Evolutionary conservation across 495 filamentous ascomycete genomes (phyloP), one percentile per base, ranked within the genome.

Genomic region (Penicillium verhagenii): DNA sequence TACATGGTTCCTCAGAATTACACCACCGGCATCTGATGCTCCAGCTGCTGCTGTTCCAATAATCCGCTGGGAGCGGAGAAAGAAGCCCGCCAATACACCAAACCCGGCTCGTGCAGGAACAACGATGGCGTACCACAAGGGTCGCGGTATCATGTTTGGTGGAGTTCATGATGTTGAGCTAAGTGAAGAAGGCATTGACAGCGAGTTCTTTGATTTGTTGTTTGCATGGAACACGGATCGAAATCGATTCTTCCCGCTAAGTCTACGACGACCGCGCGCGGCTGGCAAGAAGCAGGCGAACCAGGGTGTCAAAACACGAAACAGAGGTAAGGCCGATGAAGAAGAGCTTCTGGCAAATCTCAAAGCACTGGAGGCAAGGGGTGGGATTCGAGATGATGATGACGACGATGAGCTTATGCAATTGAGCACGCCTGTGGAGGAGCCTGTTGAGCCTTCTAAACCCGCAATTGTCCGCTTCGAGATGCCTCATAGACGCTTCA

Each of bases 131-230:
- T 87, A 86, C 64, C 94, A 97, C 68, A 92, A 91, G 69, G 92
- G 94, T 1, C 83, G 94, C 54, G 94, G 94, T 2, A 91, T 98
- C 54, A 72, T 87, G 68, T 98, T 98, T 62, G 94, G 94, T 35
- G 94, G 94, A 51, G 94, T 98, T 6, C 89, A 96, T 54, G 94
- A 97, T 62, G 87, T 96, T 1, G 92, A 96, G 64, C 81, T 96
- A 64, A 95, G 81, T 57, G 94, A 98, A 64, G 94, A 98, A 71
- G 91, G 89, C 10, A 92, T 98, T 35, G 91, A 97, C 16, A 94
- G 89, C 63, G 90, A 96, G 63, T 98, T 98, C 71, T 97, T 97
- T 68, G 90, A 96, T 63, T 78, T 81, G 28, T 67, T 97, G 18
- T 93, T 85, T 62, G 89, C 90, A 18, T 97, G 91, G 90, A 96